Percentiles rank a stretch among this genome's conserved stretches.
Conservation (phyloP, 495 filamentous ascomycete genomes). For the Tuber aestivum region DNA sequence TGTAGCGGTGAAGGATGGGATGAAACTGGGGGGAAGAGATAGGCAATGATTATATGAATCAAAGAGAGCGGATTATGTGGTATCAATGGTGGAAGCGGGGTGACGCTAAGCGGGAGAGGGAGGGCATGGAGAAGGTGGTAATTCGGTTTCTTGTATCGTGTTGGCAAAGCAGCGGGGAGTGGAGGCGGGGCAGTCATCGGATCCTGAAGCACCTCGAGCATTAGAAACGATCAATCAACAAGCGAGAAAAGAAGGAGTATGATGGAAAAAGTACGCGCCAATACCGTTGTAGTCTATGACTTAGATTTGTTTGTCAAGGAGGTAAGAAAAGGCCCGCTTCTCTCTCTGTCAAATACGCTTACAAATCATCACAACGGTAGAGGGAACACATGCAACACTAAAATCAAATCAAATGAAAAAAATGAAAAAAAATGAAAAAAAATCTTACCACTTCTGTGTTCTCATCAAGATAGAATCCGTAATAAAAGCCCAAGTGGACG, state of each 20-base stretch:
- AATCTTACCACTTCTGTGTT: not conserved
- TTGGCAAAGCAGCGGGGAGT: constrained; percentile 24
- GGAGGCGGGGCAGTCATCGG: constrained; percentile 25
- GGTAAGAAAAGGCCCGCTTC: constrained; percentile 67
- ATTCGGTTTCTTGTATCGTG: constrained; percentile 58
- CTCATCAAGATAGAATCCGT: not conserved
- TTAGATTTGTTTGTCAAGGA: constrained; percentile 60
- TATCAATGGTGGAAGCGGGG: constrained; percentile 78
- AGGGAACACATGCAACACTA: not conserved
- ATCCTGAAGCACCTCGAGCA: constrained; percentile 4
- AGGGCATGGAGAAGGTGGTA: constrained; percentile 67
- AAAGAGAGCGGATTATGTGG: constrained; percentile 89
- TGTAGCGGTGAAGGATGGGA: constrained; percentile 60
- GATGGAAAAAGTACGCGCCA: constrained; percentile 54
- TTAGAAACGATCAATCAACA: constrained; percentile 2
- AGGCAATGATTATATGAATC: constrained; percentile 67
- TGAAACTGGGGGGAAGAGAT: constrained; percentile 60
- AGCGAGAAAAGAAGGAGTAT: constrained; percentile 15
- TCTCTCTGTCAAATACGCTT: too few species aligned
- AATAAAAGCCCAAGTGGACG: not conserved
- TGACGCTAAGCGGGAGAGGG: constrained; percentile 69
- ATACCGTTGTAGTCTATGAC: constrained; percentile 98
- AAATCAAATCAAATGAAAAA: not conserved
- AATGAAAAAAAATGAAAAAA: too few species aligned
- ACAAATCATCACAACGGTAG: constrained; percentile 52